Percentiles rank a stretch among this genome's conserved stretches.
Conservation (phyloP, 768 basidiomycete genomes). For the Leccinum subtestaceum region DNA sequence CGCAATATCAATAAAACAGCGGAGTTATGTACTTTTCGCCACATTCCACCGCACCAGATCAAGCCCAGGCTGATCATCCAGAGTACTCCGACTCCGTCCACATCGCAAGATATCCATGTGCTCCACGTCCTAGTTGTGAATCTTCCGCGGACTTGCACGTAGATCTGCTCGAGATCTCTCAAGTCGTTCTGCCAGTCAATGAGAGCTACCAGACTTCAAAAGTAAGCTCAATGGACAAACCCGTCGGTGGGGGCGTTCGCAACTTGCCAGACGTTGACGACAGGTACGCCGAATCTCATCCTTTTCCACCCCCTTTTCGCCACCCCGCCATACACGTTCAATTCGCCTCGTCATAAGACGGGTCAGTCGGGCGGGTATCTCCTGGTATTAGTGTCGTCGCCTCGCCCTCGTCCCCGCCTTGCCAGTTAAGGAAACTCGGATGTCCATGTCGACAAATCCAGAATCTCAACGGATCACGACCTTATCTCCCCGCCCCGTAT, state of each 20-base stretch:
- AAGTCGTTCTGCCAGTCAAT: conserved; percentile 22
- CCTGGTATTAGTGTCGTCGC: conserved; percentile 15
- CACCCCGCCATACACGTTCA: conserved; percentile 15
- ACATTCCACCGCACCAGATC: conserved; percentile 24
- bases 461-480: conserved; percentile 31
- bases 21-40: conserved; percentile 18
- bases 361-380: not conserved
- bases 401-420: not conserved
- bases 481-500: conserved; percentile 28
- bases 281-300: conserved; percentile 18
- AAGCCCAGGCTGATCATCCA: conserved; percentile 23
- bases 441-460: not conserved
- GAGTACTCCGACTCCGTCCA: conserved; percentile 29
- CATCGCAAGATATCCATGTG: conserved; percentile 33
- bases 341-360: conserved; percentile 7
- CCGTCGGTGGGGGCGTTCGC: not conserved
- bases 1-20: conserved; percentile 16
- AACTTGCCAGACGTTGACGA: conserved; percentile 13
- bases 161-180: conserved; percentile 25
- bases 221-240: conserved; percentile 18
- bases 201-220: conserved; percentile 16
- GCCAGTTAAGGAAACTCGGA: conserved; percentile 7
- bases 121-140: conserved; percentile 26
- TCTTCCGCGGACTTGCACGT: conserved; percentile 32
- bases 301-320: conserved; percentile 29